phyloP scores from a whole-genome alignment of 495 filamentous ascomycete species.

The Podospora sp. region DNA sequence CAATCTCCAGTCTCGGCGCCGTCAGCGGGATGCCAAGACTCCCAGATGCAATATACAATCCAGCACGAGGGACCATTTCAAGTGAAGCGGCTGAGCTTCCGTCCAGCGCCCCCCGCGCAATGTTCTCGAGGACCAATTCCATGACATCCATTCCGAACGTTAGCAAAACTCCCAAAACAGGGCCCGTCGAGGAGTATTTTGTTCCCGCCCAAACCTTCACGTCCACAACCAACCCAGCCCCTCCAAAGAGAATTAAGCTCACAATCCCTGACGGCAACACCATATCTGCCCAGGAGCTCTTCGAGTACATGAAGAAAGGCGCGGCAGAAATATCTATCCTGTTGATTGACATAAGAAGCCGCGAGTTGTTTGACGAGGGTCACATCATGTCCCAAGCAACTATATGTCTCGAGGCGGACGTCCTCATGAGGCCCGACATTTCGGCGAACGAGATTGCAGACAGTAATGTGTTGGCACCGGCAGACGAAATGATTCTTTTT shows the following conservation, averaged over 20 bases:
- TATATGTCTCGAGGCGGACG: constrained; percentile 89
- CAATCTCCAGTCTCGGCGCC: constrained; percentile 51
- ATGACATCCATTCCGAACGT: constrained; percentile 37
- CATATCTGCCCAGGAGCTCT: constrained; percentile 67
- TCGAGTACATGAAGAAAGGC: constrained; percentile 58
- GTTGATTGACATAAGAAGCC: constrained; percentile 81
- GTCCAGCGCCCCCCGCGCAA: constrained; percentile 50
- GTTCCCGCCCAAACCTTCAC: constrained; percentile 35
- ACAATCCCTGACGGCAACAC: constrained; percentile 61
- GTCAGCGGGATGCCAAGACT: constrained; percentile 66
- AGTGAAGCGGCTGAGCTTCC: constrained; percentile 54
- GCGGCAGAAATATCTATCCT: constrained; percentile 62
- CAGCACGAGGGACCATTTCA: constrained; percentile 59
- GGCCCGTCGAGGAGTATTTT: constrained; percentile 37
- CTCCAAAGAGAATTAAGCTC: constrained; percentile 30
- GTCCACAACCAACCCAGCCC: constrained; percentile 8
- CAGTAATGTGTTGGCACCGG: constrained; percentile 76
- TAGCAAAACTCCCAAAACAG: constrained; percentile 20
- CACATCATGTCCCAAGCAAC: constrained; percentile 81
- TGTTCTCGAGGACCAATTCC: constrained; percentile 53
- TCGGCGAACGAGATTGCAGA: constrained; percentile 86
- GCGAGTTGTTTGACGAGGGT: constrained; percentile 81
- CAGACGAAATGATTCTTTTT: constrained; percentile 71
- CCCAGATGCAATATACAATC: constrained; percentile 86
- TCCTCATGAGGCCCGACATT: constrained; percentile 67